These are phyloP conservation scores for Uromyces viciae-fabae DNA, from an alignment of 1,284 basidiomycete genomes.

Conservation along the genomic window DNA sequence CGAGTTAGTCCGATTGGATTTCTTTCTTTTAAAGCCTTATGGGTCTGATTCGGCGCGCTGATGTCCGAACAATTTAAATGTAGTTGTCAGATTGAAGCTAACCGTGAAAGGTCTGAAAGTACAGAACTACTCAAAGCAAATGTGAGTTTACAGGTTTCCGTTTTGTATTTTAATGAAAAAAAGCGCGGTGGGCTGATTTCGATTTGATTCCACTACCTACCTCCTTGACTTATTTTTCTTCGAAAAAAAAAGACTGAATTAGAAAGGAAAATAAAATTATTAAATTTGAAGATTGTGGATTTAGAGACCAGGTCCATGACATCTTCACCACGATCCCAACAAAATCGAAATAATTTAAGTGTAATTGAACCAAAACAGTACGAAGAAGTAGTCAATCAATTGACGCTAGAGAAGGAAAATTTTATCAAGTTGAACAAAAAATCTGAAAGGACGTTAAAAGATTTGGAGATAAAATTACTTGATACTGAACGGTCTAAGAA, in stretches of 20 bases:
- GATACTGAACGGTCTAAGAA: conserved; percentile 43
- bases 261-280: conserved; percentile 75
- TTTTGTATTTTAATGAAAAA: conserved; percentile 41
- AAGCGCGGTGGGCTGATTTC: not conserved
- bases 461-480: conserved; percentile 46
- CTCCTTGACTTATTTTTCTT: conserved; percentile 27
- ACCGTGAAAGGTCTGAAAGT: conserved; percentile 70
- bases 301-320: conserved; percentile 72
- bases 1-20: conserved; percentile 55
- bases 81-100: conserved; percentile 66
- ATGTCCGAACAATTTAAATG: not conserved
- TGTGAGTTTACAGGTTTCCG: conserved; percentile 58
- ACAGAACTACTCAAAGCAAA: conserved; percentile 72
- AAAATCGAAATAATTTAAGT: conserved; percentile 32
- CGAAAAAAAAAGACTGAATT: conserved; percentile 64
- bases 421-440: conserved; percentile 50
- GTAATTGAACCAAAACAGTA: conserved; percentile 63
- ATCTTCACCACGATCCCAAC: conserved; percentile 59
- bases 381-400: conserved; percentile 67
- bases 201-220: not conserved
- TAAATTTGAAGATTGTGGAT: conserved; percentile 73
- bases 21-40: not conserved
- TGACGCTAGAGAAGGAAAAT: conserved; percentile 60
- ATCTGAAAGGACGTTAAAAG: conserved; percentile 42
- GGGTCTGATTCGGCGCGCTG: not conserved